Base-by-base conservation (phyloP, 2,329 filamentous ascomycete species). In the Fusarium gaditjirri region DNA sequence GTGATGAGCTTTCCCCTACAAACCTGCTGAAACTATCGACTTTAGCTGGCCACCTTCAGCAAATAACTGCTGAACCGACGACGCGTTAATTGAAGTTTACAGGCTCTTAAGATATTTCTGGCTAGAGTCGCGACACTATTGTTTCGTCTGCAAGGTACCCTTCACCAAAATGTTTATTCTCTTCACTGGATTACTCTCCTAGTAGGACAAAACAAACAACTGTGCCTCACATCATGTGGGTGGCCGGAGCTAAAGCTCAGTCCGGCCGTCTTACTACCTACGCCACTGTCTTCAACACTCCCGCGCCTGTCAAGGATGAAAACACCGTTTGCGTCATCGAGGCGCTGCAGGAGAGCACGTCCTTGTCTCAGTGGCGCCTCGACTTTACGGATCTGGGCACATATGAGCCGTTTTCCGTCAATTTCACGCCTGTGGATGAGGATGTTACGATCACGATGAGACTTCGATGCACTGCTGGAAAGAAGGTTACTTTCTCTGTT, bases 141-240 rank as follows among this genome's bases (percentile, higher is more conserved):
- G 42, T 56, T 64, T 65, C 21, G 31, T 12, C 25, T 36, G 35
- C 23, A 29, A 62, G 42, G 47, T 33, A 55, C 29, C 8, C 17
- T 16, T 27, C 17, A 17, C 29, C 3, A 27, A 35, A n/a, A 27
- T 35, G 19, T 56, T 47, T 56, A 5, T 3, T 8, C 27, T 21
- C 0, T 5, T 21, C 1, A 12, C 11, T 6, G 0, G 11, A 23
- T 5, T 38, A 29, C 33, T 43, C 2, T 9, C 21, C 43, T 12
- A 12, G 17, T 25, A n/a, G 16, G 33, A 3, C n/a, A 23, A 8
- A 29, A 27, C 27, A n/a, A 17, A n/a, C 49, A 17, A 5, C 27
- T 33, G 19, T 38, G n/a, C 33, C 39, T 27, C 33, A 25, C 21
- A 13, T n/a, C 33, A 52, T 38, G 17, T 21, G 49, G 25, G 29